Evolutionary conservation across 345 rosid species (phyloP), one percentile per base, ranked within the genome.

Genomic region (Eucalyptus globulus): DNA sequence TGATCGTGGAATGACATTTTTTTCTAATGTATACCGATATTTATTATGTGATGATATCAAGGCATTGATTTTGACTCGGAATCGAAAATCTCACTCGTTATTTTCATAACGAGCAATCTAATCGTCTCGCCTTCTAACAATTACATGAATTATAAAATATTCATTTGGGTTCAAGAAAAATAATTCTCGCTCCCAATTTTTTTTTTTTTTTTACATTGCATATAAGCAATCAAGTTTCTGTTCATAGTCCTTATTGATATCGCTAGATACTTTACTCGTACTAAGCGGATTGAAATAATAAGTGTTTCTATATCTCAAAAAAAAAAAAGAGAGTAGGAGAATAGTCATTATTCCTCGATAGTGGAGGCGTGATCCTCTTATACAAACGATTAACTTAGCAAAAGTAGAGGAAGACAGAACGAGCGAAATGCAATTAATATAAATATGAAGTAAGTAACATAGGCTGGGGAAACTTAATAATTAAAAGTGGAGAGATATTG

Each of bases 21-120:
- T 14, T 14, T 29, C 37, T 7, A 2, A 14, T 3, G 4, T 4
- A 4, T n/a, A 2, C 3, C 11, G 11, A n/a, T 12, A 14, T n/a
- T n/a, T 11, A n/a, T 65, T 8, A n/a, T 1, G 3, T 8, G 22
- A 8, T 16, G 37, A 9, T n/a, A n/a, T 16, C 40, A 3, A 4
- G 6, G 5, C 11, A 4, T 65, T 4, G 37, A 15, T 65, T 65
- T n/a, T n/a, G 40, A n/a, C 1, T 34, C 3, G 6, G 19, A 62
- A 62, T 29, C 3, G 3, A 6, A 62, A 29, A 29, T 14, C 37
- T n/a, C 37, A 3, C 72, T 4, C 1, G 9, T 65, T 14, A 65
- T 65, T 65, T 65, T 29, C 72, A n/a, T n/a, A 7, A 65, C 3
- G 5, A 29, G 19, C 76, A n/a, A 7, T n/a, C 11, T 34, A 1